Base-by-base conservation (phyloP, 2,329 filamentous ascomycete genomes). In the Coniochaeta hoffmannii region DNA sequence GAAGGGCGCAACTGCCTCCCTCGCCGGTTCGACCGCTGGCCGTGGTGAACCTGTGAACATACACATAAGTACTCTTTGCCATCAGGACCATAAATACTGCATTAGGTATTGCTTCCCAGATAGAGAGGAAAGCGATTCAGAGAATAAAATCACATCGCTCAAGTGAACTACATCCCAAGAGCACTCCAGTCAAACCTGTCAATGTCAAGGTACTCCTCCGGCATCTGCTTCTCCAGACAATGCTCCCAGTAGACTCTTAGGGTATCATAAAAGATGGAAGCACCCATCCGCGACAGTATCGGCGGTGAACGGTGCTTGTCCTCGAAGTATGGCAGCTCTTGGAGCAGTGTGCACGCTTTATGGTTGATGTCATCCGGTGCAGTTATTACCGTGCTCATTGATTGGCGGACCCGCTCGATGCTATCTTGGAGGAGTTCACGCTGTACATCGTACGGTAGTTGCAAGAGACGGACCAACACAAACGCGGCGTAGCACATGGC, bases 171-270 rank as follows among this genome's bases (percentile, higher is more conserved):
- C 8, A 51, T 4, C 2, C 49, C 49, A 3, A 51, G 30, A 24
- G 28, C 28, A 11, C 28, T 19, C 49, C 49, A 51, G 10, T 51
- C 49, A 34, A 51, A 51, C 30, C 19, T 19, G 28, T 51, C 49
- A 51, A 51, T 8, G n/a, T 51, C 49, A 19, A 51, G 49, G 14
- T 51, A 51, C 14, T 51, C 49, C n/a, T 34, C 14, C 7, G 49
- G 49, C n/a, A 51, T 1, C 49, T 51, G 49, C 22, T 15, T 51
- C 15, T 51, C 49, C 24, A 51, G 49, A 11, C 49, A 51, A 15
- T 51, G 49, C 26, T 51, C 49, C 49, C 49, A 51, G 22, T 51
- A 51, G 49, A 51, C 49, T 31, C 49, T 4, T 9, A 51, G 28
- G 49, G 49, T 12, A 34, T 51, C 49, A 12, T 51, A 51, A 12